Evolutionary conservation across 352 stramenopile genomes (phyloP).

Genomic region (Elongisporangium senticosum): DNA sequence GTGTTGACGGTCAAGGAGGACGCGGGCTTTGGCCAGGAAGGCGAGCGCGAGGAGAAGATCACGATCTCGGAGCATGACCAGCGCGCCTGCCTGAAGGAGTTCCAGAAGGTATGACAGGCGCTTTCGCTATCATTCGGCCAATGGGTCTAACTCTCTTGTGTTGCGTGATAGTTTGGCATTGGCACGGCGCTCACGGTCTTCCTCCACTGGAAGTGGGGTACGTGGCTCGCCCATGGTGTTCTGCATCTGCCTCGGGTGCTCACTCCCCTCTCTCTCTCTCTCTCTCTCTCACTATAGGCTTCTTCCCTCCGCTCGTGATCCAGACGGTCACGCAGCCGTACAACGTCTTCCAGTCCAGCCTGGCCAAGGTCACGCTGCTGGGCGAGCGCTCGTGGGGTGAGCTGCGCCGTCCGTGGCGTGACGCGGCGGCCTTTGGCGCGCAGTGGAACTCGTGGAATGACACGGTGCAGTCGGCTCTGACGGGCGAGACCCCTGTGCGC

Average conservation of each 20-base stretch:
- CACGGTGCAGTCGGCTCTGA: slow-evolving; percentile 65
- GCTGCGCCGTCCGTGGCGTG: slow-evolving; percentile 63
- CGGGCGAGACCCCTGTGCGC: slow-evolving; percentile 39
- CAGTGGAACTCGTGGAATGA: slow-evolving; percentile 78
- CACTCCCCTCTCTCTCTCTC: too few relatives aligned
- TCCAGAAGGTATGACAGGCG: slow-evolving; percentile 50
- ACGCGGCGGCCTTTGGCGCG: slow-evolving; percentile 54
- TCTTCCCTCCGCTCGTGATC: slow-evolving; percentile 79
- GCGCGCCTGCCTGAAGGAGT: slow-evolving; percentile 60
- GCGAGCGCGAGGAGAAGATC: slow-evolving; percentile 74
- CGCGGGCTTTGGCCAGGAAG: slow-evolving; percentile 65
- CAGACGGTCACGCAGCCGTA: slow-evolving; percentile 76
- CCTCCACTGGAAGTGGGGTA: slow-evolving; percentile 66
- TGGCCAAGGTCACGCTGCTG: slow-evolving; percentile 62
- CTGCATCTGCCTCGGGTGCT: background rate
- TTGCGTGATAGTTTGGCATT: slow-evolving; percentile 41
- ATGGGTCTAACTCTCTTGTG: background rate
- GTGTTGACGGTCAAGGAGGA: slow-evolving; percentile 69
- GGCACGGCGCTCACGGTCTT: slow-evolving; percentile 60
- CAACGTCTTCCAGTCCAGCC: slow-evolving; percentile 56
- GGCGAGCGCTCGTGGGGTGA: slow-evolving; percentile 70
- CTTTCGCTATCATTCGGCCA: background rate
- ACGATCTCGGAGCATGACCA: slow-evolving; percentile 79
- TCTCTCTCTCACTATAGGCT: slow-evolving; percentile 11
- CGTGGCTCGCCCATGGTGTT: too few relatives aligned